Conservation (phyloP, 73 alveolate genomes). For the Paramecium tetraurelia region DNA sequence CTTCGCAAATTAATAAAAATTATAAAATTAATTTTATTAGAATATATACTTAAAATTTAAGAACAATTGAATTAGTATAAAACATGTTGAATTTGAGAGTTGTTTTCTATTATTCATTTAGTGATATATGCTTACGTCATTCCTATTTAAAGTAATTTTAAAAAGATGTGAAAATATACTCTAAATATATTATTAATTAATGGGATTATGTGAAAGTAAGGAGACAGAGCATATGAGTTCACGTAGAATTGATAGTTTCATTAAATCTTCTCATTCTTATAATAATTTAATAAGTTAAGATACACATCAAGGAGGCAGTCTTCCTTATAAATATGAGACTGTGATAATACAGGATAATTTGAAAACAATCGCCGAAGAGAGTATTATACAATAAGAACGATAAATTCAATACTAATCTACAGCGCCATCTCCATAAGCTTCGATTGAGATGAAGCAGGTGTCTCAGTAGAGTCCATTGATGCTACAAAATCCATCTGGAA, state of each 20-base stretch:
- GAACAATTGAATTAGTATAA: not conserved
- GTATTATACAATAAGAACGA: not conserved
- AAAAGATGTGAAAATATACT: not conserved
- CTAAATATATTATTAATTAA: not conserved
- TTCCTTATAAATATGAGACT: constrained; percentile 14
- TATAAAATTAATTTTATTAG: not conserved
- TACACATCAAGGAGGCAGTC: not conserved
- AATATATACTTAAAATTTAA: not conserved
- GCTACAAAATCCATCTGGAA: not conserved
- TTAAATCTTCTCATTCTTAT: not conserved
- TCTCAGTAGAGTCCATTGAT: not conserved
- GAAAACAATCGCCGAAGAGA: not conserved
- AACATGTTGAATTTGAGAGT: not conserved
- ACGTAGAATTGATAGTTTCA: not conserved
- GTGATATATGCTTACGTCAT: not conserved
- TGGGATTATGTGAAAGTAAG: constrained; percentile 26
- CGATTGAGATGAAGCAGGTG: not conserved
- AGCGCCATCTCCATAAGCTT: constrained; percentile 5
- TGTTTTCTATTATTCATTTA: not conserved
- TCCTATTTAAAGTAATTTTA: not conserved
- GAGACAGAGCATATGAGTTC: not conserved
- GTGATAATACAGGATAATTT: not conserved
- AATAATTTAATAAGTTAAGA: not conserved
- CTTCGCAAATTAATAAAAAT: not conserved
- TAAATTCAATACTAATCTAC: not conserved